phyloP scores from a whole-genome alignment of 306 rosid genomes.

The Citrullus amarus region DNA sequence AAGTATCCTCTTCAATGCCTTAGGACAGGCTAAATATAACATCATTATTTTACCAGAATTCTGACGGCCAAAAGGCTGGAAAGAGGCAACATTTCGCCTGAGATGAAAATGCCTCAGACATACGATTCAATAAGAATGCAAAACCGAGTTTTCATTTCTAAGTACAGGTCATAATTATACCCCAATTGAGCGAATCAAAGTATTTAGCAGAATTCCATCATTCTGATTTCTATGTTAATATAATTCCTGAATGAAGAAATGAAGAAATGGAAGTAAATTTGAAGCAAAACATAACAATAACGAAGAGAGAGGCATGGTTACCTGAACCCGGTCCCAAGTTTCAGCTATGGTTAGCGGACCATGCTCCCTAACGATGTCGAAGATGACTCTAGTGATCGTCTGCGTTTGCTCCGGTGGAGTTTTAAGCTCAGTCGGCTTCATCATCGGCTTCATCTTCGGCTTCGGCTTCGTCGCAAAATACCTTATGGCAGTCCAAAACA shows the following conservation, averaged over 20 bases:
- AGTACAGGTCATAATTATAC: background rate
- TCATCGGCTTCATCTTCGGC: constrained; percentile 74
- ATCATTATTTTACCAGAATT: background rate
- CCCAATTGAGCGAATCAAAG: background rate
- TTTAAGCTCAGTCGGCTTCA: constrained; percentile 50
- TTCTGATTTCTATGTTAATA: background rate
- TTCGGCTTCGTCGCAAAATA: constrained; percentile 48
- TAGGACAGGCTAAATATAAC: background rate
- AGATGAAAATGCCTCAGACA: background rate
- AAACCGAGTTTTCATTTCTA: background rate
- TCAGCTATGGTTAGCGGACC: constrained; percentile 76
- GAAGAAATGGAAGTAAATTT: background rate
- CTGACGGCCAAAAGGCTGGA: background rate
- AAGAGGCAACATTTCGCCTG: background rate
- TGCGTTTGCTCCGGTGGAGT: constrained; percentile 74
- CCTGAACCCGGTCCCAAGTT: constrained; percentile 81
- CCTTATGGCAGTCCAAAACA: constrained; percentile 58
- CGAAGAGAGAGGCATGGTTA: background rate
- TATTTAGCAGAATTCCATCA: background rate
- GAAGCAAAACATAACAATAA: background rate
- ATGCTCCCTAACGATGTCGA: constrained; percentile 69
- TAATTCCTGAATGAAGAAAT: too few relatives aligned
- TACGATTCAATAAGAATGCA: background rate
- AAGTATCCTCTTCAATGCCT: background rate
- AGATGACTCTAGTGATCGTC: constrained; percentile 54